A percentile compares a stretch with the other conserved stretches of the same genome.
phyloP scores from a whole-genome alignment of 495 filamentous ascomycete species.

The Annulohypoxylon moriforme region DNA sequence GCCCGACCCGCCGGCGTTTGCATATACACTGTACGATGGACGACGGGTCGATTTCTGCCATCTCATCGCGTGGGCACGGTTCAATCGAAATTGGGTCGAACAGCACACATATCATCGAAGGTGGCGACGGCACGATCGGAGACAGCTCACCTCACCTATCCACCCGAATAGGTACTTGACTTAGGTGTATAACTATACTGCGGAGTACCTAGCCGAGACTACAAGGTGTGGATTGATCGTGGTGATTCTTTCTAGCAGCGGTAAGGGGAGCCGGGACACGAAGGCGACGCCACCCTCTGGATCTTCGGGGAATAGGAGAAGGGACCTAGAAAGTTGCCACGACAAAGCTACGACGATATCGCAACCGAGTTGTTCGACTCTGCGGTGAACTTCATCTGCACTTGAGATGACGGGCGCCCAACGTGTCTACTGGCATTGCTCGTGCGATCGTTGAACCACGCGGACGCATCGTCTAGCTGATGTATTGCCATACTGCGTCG shows the following conservation, averaged over 20 bases:
- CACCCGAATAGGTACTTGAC: not conserved
- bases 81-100: constrained; percentile 12
- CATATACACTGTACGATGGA: constrained; percentile 1
- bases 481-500: not conserved
- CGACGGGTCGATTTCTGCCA: constrained; percentile 1
- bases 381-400: not conserved
- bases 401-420: not conserved
- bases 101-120: constrained; percentile 5
- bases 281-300: not conserved
- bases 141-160: not conserved
- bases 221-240: not conserved
- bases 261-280: not conserved
- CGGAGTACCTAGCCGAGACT: not conserved
- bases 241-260: not conserved
- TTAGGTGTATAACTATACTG: not conserved
- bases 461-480: not conserved
- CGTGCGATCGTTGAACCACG: not conserved
- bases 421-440: not conserved
- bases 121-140: not conserved
- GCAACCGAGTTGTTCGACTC: not conserved
- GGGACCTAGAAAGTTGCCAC: not conserved
- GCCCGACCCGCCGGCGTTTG: not conserved
- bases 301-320: not conserved
- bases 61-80: not conserved
- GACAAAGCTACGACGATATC: not conserved